Base-by-base conservation (phyloP, 352 stramenopile species). In the Phytophthora sp. region DNA sequence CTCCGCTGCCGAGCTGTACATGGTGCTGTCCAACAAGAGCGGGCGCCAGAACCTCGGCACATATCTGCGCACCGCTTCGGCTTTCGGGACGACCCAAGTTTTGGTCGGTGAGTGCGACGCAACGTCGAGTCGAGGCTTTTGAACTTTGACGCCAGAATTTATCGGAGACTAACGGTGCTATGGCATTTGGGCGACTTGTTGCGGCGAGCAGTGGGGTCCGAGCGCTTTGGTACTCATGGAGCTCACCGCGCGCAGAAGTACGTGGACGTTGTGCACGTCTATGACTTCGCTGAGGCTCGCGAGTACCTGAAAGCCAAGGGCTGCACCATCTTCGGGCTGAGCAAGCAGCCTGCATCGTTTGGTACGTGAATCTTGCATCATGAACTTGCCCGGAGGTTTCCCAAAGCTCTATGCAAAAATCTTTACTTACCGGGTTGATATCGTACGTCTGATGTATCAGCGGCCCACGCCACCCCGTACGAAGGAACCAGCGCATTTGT, bases 201-300 rank as follows among this genome's bases (percentile, higher is more conserved):
- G 26, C n/a, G 41, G 20, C 15, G 24, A 41, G 35, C 58, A 93
- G 84, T 94, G 13, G 84, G 84, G 11, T 89, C 79, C 23, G 69
- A 84, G 52, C 82, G 84, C n/a, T 94, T 90, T 54, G 82, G 82
- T 13, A 94, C 84, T 34, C 82, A 92, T 52, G 84, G 84, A 50
- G 82, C 80, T 1, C 84, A 94, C 32, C 80, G 82, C 37, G 84
- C 84, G 28, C 84, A 94, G 43, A 94, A 94, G 67, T 92, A 91
- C 54, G 82, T 94, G 37, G 73, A 91, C 15, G 66, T 91, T 5
- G 73, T 89, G 42, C 79, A 89, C 12, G 80, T 92, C 21, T 88
- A 91, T 69, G 76, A 87, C 43, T 89, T 87, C 50, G 52, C 45
- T 12, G 79, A 89, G n/a, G 84, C 79, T 41, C 66, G 55, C 8